phyloP scores from a whole-genome alignment of 75 land plant genomes.

The Cryptomeria japonica region DNA sequence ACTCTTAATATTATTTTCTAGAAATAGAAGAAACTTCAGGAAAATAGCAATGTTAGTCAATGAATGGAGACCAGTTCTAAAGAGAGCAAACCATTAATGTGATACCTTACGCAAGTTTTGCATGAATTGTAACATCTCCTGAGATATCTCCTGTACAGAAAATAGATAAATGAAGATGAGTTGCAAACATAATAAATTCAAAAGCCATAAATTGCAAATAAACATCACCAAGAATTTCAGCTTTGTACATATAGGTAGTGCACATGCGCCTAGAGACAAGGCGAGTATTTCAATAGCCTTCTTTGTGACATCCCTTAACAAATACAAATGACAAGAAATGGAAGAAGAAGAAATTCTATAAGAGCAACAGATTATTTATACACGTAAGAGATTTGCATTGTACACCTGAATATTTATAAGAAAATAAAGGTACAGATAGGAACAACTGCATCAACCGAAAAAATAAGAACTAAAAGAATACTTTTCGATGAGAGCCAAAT shows the following conservation, averaged over 20 bases:
- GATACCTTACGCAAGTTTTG: slow-evolving; percentile 74
- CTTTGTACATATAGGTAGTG: neutral
- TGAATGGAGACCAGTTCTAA: neutral
- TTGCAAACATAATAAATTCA: neutral
- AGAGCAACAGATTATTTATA: neutral
- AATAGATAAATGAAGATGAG: neutral
- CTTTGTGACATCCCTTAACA: neutral
- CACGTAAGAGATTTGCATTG: neutral
- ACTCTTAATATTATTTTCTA: neutral
- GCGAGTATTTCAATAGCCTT: neutral
- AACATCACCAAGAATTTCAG: neutral
- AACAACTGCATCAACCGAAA: neutral
- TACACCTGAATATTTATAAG: neutral
- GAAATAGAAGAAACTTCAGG: neutral
- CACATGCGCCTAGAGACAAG: neutral
- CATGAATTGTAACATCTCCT: slow-evolving; percentile 82
- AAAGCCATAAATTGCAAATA: neutral
- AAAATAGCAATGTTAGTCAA: neutral
- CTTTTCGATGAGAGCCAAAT: neutral
- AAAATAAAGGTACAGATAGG: neutral
- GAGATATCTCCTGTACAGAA: slow-evolving; percentile 53
- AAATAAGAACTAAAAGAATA: neutral
- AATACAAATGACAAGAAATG: neutral
- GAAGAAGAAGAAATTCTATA: neutral
- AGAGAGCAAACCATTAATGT: neutral